A percentile compares a stretch with the other conserved stretches of the same genome.
Conservation (phyloP, 257 asterid genomes). For the Nemophila menziesii region DNA sequence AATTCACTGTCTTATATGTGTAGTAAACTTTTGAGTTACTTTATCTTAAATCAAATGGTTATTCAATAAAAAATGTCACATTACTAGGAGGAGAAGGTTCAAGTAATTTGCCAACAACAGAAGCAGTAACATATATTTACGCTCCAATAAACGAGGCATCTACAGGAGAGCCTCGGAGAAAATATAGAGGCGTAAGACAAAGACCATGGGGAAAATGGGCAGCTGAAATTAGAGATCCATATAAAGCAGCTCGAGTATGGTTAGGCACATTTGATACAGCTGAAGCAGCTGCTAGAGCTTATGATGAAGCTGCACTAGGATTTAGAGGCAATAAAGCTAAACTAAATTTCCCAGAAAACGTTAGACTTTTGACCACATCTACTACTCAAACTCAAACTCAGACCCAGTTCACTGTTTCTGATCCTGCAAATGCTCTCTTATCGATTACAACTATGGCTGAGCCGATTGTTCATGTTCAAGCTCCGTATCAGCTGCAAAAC, state of each 20-base stretch:
- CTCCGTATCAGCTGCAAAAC: background rate
- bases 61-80: too few relatives aligned
- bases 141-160: background rate
- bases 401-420: conserved; percentile 1
- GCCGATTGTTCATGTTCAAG: conserved; percentile 15
- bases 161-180: conserved; percentile 9
- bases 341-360: conserved; percentile 53
- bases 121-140: conserved; percentile 28
- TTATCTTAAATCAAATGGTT: too few relatives aligned
- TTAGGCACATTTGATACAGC: conserved; percentile 44
- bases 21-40: too few relatives aligned
- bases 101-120: conserved; percentile 6
- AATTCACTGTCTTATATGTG: too few relatives aligned
- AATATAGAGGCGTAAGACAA: conserved; percentile 42
- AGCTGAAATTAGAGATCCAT: conserved; percentile 48
- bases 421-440: background rate
- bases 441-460: conserved; percentile 9
- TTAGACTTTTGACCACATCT: background rate
- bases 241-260: conserved; percentile 47
- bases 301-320: conserved; percentile 40
- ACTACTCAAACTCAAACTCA: background rate
- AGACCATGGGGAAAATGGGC: conserved; percentile 72
- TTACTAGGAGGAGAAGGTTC: background rate
- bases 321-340: conserved; percentile 50
- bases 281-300: conserved; percentile 44